Conservation (phyloP, 805 yeast genomes). For the Myxozyma vanderwaltii region DNA sequence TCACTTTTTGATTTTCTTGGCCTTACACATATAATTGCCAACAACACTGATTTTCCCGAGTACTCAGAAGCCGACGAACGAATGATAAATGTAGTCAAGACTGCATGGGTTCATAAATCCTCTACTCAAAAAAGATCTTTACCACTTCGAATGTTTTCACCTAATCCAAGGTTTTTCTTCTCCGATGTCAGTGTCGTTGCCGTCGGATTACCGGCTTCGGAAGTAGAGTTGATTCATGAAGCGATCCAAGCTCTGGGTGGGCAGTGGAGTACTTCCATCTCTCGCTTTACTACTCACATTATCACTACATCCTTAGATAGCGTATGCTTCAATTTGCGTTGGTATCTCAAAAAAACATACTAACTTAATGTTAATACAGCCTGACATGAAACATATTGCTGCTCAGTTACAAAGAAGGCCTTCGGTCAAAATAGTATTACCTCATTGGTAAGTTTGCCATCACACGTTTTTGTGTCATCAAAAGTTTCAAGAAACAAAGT, state of each 20-base stretch:
- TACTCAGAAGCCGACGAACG: slow-evolving; percentile 51
- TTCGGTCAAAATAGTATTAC: slow-evolving; percentile 56
- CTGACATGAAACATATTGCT: background rate
- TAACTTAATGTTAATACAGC: background rate
- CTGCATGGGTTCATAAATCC: slow-evolving; percentile 62
- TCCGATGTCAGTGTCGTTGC: slow-evolving; percentile 63
- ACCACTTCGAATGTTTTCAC: slow-evolving; percentile 64
- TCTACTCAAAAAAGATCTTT: slow-evolving; percentile 47
- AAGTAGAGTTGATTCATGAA: slow-evolving; percentile 65
- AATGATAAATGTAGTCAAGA: slow-evolving; percentile 67
- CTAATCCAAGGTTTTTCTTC: slow-evolving; percentile 68
- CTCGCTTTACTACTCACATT: slow-evolving; percentile 77
- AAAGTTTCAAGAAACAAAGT: background rate
- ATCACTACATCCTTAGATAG: slow-evolving; percentile 57
- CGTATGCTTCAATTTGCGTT: slow-evolving; percentile 49
- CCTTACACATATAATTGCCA: slow-evolving; percentile 50
- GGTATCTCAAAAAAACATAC: too few relatives aligned
- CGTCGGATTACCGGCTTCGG: slow-evolving; percentile 59
- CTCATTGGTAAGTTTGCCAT: slow-evolving; percentile 49
- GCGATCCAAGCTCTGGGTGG: slow-evolving; percentile 81
- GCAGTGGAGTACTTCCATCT: slow-evolving; percentile 60
- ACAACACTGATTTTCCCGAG: slow-evolving; percentile 55
- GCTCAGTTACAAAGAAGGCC: slow-evolving; percentile 2
- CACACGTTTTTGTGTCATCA: background rate
- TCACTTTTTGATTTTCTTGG: slow-evolving; percentile 5